Base-by-base conservation (phyloP, 371 early-diverging fungal genomes). In the Furculomyces boomerangus region DNA sequence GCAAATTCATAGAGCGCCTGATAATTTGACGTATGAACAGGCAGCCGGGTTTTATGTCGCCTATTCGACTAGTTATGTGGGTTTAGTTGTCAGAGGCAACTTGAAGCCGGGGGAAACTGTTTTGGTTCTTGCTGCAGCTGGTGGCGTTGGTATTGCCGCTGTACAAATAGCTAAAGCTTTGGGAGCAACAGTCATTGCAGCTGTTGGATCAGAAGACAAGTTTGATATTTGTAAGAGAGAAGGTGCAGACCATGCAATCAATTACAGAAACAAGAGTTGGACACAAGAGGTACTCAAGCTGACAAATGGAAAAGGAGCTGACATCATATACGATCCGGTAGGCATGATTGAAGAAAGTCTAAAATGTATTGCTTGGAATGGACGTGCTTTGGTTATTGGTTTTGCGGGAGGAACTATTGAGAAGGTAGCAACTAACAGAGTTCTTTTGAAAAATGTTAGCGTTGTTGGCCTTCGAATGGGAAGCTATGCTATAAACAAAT, bases 121-220 rank as follows among this genome's bases (percentile, higher is more conserved):
- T 72, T 64, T 88, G n/a, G 75, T 88, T 22, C 84, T 86, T 62
- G 88, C 85, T 1, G 86, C 81, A 14, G 87, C 85, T 20, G 88
- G 88, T 44, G 71, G 71, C 13, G 70, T 71, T 0, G 72, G 71
- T 10, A 51, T 71, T 24, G 68, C 71, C 0, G 71, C 71, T 0
- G 58, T 71, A 29, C 71, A 71, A 54, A 65, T 71, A 18, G 71
- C 71, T 16, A 62, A 62, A 58, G 58, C 69, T 0, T 56, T 88
- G 16, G 91, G 91, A 16, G 89, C 89, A 3, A 79, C 68, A 10
- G 90, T 90, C 7, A 86, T 92, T 63, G 90, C 86, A 1, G 87
- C 89, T 3, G 86, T 82, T 0, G 84, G 86, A 5, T 79, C 83
- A 27, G 59, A 66, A 31, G 80, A 76, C 20, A 92, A 92, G 57